A percentile compares a stretch with the other conserved stretches of the same genome.
Conservation (phyloP, 2,329 filamentous ascomycete species). For the Neurospora sp. region DNA sequence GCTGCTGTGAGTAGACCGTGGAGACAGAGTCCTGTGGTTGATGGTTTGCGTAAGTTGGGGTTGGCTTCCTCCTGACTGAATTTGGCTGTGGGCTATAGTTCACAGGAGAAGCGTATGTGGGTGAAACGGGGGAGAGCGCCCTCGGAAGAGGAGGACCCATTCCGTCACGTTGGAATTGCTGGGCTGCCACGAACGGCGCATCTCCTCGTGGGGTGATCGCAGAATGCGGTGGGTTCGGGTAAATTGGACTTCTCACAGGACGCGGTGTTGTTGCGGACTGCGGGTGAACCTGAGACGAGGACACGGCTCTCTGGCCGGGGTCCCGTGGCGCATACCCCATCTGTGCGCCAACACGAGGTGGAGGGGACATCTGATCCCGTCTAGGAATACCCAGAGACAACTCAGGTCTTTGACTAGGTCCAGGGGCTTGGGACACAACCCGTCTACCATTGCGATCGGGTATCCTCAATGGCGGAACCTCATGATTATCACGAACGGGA, state of each 20-base stretch:
- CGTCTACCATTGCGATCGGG: slow-evolving; percentile 40
- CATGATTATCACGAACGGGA: slow-evolving; percentile 51
- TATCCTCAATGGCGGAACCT: slow-evolving; percentile 46
- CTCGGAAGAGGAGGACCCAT: neutral
- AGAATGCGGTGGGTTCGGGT: slow-evolving; percentile 30
- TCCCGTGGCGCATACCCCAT: slow-evolving; percentile 12
- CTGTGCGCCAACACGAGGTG: slow-evolving; percentile 21
- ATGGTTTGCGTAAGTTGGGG: slow-evolving; percentile 14
- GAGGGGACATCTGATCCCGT: slow-evolving; percentile 21
- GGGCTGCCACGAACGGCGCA: slow-evolving; percentile 15
- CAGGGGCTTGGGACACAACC: slow-evolving; percentile 16
- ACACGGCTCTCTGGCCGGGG: slow-evolving; percentile 26
- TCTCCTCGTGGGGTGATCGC: slow-evolving; percentile 16
- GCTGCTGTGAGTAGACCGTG: slow-evolving; percentile 22
- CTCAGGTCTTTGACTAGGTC: slow-evolving; percentile 9
- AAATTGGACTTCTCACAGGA: slow-evolving; percentile 16
- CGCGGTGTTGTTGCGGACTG: slow-evolving; percentile 11
- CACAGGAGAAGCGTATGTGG: slow-evolving; percentile 6
- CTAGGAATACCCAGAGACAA: slow-evolving; percentile 6
- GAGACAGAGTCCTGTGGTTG: slow-evolving; percentile 23
- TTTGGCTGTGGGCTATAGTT: slow-evolving; percentile 7
- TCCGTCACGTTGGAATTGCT: slow-evolving; percentile 14
- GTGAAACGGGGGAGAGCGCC: slow-evolving; percentile 2
- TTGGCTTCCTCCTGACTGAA: slow-evolving; percentile 17
- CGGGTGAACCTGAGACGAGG: slow-evolving; percentile 22